These are phyloP conservation scores for Psilocybe azurescens DNA, from an alignment of 768 basidiomycete species.

Conservation along the genomic window DNA sequence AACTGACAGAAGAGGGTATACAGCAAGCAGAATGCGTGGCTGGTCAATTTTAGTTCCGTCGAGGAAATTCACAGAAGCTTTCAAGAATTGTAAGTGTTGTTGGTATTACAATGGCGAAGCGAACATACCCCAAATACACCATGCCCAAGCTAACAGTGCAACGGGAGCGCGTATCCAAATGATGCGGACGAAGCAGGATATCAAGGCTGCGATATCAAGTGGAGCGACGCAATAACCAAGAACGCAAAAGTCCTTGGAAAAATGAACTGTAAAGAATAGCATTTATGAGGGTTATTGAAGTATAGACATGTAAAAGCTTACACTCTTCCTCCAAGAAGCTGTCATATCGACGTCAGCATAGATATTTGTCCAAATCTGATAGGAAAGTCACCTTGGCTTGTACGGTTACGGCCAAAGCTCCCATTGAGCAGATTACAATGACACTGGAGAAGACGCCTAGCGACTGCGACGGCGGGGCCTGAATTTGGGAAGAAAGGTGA, in stretches of 20 bases:
- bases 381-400: slow-evolving; percentile 79
- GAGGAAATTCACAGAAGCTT: slow-evolving; percentile 94
- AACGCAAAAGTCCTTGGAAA: slow-evolving; percentile 93
- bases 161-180: slow-evolving; percentile 90
- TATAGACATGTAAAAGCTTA: slow-evolving; percentile 37
- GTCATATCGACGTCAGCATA: slow-evolving; percentile 7
- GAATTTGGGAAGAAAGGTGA: slow-evolving; percentile 10
- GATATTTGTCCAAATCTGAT: slow-evolving; percentile 3
- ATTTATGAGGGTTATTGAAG: slow-evolving; percentile 3
- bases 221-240: slow-evolving; percentile 96
- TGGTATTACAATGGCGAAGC: slow-evolving; percentile 4
- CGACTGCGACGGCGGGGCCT: slow-evolving; percentile 86
- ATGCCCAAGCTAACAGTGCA: slow-evolving; percentile 87
- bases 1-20: slow-evolving; percentile 92
- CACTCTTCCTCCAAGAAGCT: slow-evolving; percentile 87
- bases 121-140: slow-evolving; percentile 93
- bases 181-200: slow-evolving; percentile 82
- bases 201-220: slow-evolving; percentile 86
- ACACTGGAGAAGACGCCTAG: slow-evolving; percentile 92
- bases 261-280: slow-evolving; percentile 68
- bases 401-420: slow-evolving; percentile 91
- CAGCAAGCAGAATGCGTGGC: slow-evolving; percentile 88
- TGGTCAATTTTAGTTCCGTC: slow-evolving; percentile 94
- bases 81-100: background rate
- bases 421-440: slow-evolving; percentile 90